Conservation (phyloP, 2,329 filamentous ascomycete species). For the Whalleya microplaca region DNA sequence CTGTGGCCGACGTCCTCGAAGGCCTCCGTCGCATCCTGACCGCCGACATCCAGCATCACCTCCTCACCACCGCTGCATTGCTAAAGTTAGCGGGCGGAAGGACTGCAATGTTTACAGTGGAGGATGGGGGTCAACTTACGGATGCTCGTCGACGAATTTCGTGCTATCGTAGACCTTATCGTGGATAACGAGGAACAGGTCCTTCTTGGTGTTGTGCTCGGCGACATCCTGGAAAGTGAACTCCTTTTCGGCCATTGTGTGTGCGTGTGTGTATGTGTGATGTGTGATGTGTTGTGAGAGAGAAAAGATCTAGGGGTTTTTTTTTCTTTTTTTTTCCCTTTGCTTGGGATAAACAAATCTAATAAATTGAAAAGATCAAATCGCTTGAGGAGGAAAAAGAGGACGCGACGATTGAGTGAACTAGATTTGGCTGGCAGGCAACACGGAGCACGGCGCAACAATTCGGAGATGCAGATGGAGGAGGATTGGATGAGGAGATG, state of each 20-base stretch:
- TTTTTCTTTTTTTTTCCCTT: no score
- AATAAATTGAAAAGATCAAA: not conserved
- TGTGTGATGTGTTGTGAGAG: no score
- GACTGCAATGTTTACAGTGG: no score
- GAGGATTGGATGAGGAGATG: not conserved
- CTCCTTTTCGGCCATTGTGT: slow-evolving; percentile 50
- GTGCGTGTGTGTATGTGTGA: not conserved
- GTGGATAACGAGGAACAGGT: slow-evolving; percentile 88
- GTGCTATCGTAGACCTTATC: slow-evolving; percentile 93
- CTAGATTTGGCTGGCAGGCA: no score
- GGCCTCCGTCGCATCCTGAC: slow-evolving; percentile 95
- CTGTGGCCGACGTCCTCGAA: slow-evolving; percentile 99
- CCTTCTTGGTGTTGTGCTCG: slow-evolving; percentile 90
- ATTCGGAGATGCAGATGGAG: not conserved
- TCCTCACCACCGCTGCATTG: slow-evolving; percentile 87
- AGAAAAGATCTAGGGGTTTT: no score
- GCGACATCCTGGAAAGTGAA: slow-evolving; percentile 82
- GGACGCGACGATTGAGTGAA: no score
- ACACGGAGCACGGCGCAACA: not conserved
- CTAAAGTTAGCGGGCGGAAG: slow-evolving; percentile 35
- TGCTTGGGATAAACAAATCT: not conserved
- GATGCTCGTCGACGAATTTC: slow-evolving; percentile 96
- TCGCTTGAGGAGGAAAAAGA: not conserved
- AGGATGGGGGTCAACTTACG: no score
- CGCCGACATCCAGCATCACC: slow-evolving; percentile 92